Base-by-base conservation (phyloP, 345 rosid genomes). In the Gossypium arboreum region DNA sequence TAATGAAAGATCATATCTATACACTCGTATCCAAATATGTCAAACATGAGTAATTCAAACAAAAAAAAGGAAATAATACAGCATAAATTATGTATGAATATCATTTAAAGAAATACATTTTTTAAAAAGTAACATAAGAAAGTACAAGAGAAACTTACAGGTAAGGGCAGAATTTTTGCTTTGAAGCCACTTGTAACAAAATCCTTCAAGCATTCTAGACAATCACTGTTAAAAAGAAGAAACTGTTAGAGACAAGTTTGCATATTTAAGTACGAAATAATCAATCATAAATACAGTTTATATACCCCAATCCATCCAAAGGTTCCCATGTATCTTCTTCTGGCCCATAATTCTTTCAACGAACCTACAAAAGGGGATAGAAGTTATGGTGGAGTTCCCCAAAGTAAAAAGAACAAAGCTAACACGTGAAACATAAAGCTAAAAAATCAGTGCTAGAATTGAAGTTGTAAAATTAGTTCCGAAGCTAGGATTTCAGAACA, bases 241-340 rank as follows among this genome's bases (percentile, higher is more conserved):
- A 73, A 4, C 17, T n/a, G 50, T n/a, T 11, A 63, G 7, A 77
- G 51, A 55, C 41, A 77, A 13, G 60, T 25, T 63, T 50, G n/a
- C 24, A 58, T 41, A 47, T 39, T 18, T 34, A 34, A 12, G 18
- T 3, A 65, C 13, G 12, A 70, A 27, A 59, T 27, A 39, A 4
- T 4, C 34, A 50, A 61, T 17, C 18, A n/a, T n/a, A 18, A 15
- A 74, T 25, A 15, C 15, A 56, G 24, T 4, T 27, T 61, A 9
- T 84, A 76, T 75, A 91, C 97, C 88, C 65, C 22, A 91, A 79
- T 2, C 92, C 90, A 2, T 81, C 80, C 4, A 84, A 63, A 9
- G 95, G 94, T 58, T 91, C 98, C 97, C 94, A 91, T 0, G 91
- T 70, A 66, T 91, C 91, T 62, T 85, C 73, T 11, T 75, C 79